phyloP scores from a whole-genome alignment of 2,329 filamentous ascomycete species.

The Neofusicoccum ribis region DNA sequence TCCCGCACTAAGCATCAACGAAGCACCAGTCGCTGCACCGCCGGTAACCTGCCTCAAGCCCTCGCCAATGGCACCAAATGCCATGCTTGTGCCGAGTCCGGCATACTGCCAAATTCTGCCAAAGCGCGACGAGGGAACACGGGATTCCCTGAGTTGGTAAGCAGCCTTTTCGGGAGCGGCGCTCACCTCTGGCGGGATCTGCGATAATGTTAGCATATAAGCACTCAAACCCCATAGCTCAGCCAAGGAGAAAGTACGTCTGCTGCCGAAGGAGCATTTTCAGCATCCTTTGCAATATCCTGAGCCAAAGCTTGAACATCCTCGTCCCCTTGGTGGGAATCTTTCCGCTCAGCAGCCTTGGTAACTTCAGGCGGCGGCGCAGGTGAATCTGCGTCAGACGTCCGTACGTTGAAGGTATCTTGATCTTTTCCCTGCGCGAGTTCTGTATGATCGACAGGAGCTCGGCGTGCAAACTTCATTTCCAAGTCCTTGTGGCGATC shows the following conservation, averaged over 20 bases:
- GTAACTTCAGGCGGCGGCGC: slow-evolving; percentile 2
- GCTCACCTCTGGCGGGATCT: slow-evolving; percentile 35
- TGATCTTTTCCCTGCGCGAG: slow-evolving; percentile 40
- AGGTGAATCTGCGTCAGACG: slow-evolving; percentile 16
- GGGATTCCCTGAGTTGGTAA: slow-evolving; percentile 82
- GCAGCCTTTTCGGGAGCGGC: slow-evolving; percentile 34
- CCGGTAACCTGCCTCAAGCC: slow-evolving; percentile 78
- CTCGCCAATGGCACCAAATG: slow-evolving; percentile 87
- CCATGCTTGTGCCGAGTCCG: slow-evolving; percentile 90
- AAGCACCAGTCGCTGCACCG: slow-evolving; percentile 60
- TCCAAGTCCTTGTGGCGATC: slow-evolving; percentile 28
- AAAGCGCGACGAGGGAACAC: slow-evolving; percentile 83
- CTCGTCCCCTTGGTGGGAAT: slow-evolving; percentile 24
- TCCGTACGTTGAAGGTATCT: slow-evolving; percentile 35
- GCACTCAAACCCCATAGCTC: slow-evolving; percentile 17
- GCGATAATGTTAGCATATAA: slow-evolving; percentile 49
- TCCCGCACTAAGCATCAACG: slow-evolving; percentile 79
- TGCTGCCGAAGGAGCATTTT: slow-evolving; percentile 28
- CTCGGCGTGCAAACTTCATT: slow-evolving; percentile 33
- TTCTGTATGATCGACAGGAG: slow-evolving; percentile 40
- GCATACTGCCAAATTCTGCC: slow-evolving; percentile 93
- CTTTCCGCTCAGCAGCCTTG: slow-evolving; percentile 21
- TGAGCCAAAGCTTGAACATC: slow-evolving; percentile 50
- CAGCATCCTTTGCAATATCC: slow-evolving; percentile 47
- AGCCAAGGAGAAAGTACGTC: slow-evolving; percentile 28